Evolutionary conservation across 352 stramenopile genomes (phyloP), one percentile per base, ranked within the genome.

Genomic region (Paralagenidium karlingii): DNA sequence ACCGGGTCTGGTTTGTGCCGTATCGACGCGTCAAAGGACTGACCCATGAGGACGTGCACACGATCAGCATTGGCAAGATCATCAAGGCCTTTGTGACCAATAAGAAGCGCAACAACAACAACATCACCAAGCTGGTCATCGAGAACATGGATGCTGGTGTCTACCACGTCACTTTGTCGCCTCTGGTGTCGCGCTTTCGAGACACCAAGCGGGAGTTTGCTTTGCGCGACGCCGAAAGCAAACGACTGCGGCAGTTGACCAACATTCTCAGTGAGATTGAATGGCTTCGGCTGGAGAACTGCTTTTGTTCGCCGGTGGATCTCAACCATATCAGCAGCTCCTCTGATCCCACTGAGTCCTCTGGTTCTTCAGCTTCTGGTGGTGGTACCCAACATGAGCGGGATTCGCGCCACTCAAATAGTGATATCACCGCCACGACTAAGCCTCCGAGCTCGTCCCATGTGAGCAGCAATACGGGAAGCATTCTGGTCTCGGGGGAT

Each of bases 111-210:
- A 88, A 70, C 53, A 90, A 86, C 44, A 74, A 75, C 43, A 60
- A 62, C 9, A 58, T 90, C 18, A 83, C 70, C 13, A 58, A 83
- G 28, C 53, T 90, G 3, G 67, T 76, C 34, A 56, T 90, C 11
- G 77, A 90, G 32, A 86, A 86, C 45, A 85, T 90, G 77, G 77
- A 88, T 31, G 74, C 74, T n/a, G 74, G 74, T 28, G 67, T 85
- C 31, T 88, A 88, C 52, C 68, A 82, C 56, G 71, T 88, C 49
- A 88, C 74, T n/a, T 49, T 88, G 3, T 88, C 74, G 8, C 74
- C 74, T 8, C 30, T 36, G 16, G 83, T 88, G 36, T 76, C 73
- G 7, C 47, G 74, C 3, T 40, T 88, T 24, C 63, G 74, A 3
- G 66, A 88, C 38, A 82, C 70, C 0, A 70, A 80, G 11, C 58